Base-by-base conservation (phyloP, 1,284 basidiomycete species). In the Blastosporella zonata region DNA sequence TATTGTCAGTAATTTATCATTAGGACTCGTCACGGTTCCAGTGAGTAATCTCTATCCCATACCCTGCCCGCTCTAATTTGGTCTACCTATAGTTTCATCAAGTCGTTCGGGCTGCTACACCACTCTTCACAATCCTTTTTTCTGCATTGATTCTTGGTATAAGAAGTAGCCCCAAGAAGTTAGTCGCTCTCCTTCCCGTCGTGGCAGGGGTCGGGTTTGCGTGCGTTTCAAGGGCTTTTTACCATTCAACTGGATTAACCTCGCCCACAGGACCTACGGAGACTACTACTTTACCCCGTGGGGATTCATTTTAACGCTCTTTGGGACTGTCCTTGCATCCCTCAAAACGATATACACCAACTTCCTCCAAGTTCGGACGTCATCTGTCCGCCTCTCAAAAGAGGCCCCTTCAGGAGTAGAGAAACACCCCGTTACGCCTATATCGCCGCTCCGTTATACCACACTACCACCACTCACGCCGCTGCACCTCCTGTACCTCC, bases 331-430 rank as follows among this genome's bases (percentile, higher is more conserved):
- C 50, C 79, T 97, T 27, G 94, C 94, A 3, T 88, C 94, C 2
- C 69, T 95, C 47, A 97, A 97, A 67, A 95, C 93, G 0, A 87
- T 97, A 44, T 82, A 87, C 49, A 96, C 94, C 10, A 91, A 93
- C 64, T 69, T 90, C 49, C 82, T 94, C 5, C 90, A 87, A 59
- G 71, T 76, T 2, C 62, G 64, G 18, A 49, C 66, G 0, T 53
- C 25, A 23, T 10, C 20, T 31, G 25, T n/a, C 17, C 25, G 18
- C 15, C 17, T 29, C 35, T 17, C 34, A n/a, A 42, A 27, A 42
- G 41, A 31, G 6, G 13, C 35, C 29, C n/a, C 5, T 15, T 18
- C 22, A 2, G n/a, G n/a, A n/a, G 6, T 27, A 10, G 27, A 43
- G 39, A 49, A 46, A 20, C 29, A 31, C 34, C 17, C 31, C 7